These are phyloP conservation scores for Fusarium verrucosum DNA, from an alignment of 2,329 filamentous ascomycete genomes.

Conservation along the genomic window DNA sequence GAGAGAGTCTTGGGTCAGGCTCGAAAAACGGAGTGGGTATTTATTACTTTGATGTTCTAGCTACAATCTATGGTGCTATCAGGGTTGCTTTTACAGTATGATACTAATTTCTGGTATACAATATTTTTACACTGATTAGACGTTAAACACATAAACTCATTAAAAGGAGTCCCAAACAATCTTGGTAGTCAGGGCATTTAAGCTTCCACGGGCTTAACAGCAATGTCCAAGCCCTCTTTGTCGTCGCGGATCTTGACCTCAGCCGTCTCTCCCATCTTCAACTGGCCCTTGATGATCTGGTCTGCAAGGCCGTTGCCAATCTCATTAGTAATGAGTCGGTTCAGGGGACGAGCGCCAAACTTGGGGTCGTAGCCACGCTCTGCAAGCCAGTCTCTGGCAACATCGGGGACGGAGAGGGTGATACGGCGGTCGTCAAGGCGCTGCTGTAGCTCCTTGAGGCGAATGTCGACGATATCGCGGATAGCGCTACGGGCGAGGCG, in stretches of 20 bases:
- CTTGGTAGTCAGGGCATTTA: neutral
- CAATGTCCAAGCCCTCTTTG: conserved; percentile 65
- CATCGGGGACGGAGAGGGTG: conserved; percentile 72
- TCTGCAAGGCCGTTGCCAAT: conserved; percentile 90
- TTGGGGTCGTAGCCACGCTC: conserved; percentile 90
- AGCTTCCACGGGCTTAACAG: conserved; percentile 34
- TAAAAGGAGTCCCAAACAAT: neutral
- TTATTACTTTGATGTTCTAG: conserved; percentile 12
- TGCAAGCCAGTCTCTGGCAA: conserved; percentile 86
- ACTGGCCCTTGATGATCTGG: conserved; percentile 86
- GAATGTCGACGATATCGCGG: conserved; percentile 92
- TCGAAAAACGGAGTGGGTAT: conserved; percentile 4
- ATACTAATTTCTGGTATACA: conserved; percentile 16
- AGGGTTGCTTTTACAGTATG: conserved; percentile 5
- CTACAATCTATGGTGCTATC: conserved; percentile 25
- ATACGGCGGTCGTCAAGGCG: conserved; percentile 89
- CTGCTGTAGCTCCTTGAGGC: conserved; percentile 82
- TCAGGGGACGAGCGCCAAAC: conserved; percentile 90
- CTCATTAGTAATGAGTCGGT: conserved; percentile 88
- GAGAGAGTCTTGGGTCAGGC: neutral
- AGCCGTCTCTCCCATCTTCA: conserved; percentile 79
- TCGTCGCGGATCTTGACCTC: conserved; percentile 74
- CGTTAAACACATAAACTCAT: conserved; percentile 42
- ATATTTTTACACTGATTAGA: conserved; percentile 16
- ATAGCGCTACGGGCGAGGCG: conserved; percentile 80